A percentile compares a stretch with the other conserved stretches of the same genome.
Evolutionary conservation across 1,284 basidiomycete species (phyloP).

Genomic region (Uromyces viciae-fabae): DNA sequence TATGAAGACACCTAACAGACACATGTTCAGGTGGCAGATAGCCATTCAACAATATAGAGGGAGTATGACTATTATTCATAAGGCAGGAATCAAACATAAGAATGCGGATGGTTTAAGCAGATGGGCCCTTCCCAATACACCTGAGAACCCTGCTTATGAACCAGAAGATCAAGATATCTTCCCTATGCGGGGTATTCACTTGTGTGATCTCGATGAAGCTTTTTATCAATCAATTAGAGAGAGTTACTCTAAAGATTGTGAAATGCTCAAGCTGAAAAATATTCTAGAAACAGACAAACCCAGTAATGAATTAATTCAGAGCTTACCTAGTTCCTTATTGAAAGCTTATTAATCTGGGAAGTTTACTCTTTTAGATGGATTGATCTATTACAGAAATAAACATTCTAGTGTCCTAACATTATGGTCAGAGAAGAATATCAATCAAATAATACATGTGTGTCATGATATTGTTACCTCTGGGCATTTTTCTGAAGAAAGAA

Average conservation of each 20-base stretch:
- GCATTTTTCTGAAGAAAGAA: background rate
- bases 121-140: background rate
- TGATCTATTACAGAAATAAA: constrained; percentile 2
- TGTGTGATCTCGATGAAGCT: background rate
- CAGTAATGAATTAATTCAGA: background rate
- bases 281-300: background rate
- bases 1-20: constrained; percentile 2
- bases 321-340: background rate
- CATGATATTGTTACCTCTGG: constrained; percentile 2
- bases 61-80: background rate
- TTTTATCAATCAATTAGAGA: background rate
- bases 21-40: background rate
- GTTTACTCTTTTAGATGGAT: background rate
- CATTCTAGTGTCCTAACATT: background rate
- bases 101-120: background rate
- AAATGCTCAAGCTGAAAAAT: background rate
- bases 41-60: background rate
- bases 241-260: background rate
- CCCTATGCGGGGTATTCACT: background rate
- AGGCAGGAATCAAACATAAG: background rate
- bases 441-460: background rate
- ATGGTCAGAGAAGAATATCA: too few relatives aligned
- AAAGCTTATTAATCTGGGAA: background rate
- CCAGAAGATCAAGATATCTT: background rate
- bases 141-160: background rate